Conservation (phyloP, 2,329 filamentous ascomycete genomes). For the Pseudogymnoascus sp. region DNA sequence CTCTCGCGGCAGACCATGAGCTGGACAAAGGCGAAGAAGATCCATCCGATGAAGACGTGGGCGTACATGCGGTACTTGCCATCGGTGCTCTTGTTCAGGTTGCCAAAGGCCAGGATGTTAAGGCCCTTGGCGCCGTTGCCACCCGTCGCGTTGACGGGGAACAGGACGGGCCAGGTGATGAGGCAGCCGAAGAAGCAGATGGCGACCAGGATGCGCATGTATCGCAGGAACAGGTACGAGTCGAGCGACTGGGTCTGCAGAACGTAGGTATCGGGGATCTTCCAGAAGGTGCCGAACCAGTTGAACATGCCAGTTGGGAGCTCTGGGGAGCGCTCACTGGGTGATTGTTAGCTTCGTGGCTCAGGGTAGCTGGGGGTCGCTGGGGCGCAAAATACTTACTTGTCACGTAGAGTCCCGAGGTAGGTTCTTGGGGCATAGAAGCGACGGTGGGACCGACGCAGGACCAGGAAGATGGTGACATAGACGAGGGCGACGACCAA, state of each 20-base stretch:
- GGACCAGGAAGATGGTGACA: conserved; percentile 38
- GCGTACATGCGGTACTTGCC: conserved; percentile 57
- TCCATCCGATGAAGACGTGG: conserved; percentile 69
- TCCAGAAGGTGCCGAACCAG: conserved; percentile 61
- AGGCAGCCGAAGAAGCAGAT: conserved; percentile 76
- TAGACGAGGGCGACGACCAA: conserved; percentile 37
- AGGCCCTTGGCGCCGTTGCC: conserved; percentile 56
- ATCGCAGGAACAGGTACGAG: conserved; percentile 83
- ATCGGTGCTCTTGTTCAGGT: conserved; percentile 49
- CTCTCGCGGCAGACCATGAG: conserved; percentile 80
- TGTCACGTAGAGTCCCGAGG: conserved; percentile 40
- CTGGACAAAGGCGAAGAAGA: conserved; percentile 82
- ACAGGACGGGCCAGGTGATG: conserved; percentile 81
- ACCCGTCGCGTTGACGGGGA: conserved; percentile 79
- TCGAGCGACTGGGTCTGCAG: conserved; percentile 89
- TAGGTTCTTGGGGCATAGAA: conserved; percentile 48
- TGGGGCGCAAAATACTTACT: conserved; percentile 18
- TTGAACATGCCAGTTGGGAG: conserved; percentile 54
- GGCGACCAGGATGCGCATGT: conserved; percentile 67
- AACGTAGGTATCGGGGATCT: conserved; percentile 64
- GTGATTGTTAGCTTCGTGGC: conserved; percentile 15
- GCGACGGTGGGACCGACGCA: conserved; percentile 39
- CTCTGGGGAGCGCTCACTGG: conserved; percentile 47
- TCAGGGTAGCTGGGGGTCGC: conserved; percentile 11
- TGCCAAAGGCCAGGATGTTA: conserved; percentile 70